Percentiles rank a stretch among this genome's conserved stretches.
Conservation (phyloP, 257 asterid genomes). For the Cinchona pubescens region DNA sequence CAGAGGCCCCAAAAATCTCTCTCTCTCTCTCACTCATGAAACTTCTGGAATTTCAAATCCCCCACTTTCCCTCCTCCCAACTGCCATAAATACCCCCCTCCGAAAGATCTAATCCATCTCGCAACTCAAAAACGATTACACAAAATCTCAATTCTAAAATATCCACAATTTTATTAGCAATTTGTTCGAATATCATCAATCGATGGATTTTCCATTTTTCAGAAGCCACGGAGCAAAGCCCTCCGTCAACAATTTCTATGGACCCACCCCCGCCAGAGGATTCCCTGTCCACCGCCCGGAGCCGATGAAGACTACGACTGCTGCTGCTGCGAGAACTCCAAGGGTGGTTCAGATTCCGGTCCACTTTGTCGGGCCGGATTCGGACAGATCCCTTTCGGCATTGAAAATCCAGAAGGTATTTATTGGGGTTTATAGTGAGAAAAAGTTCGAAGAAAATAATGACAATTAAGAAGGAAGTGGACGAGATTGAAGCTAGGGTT, state of each 20-base stretch:
- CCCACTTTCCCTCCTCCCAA: background rate
- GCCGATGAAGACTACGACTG: slow-evolving; percentile 7
- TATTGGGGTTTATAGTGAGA: slow-evolving; percentile 65
- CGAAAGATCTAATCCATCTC: background rate
- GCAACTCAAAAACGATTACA: background rate
- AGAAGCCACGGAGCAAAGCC: slow-evolving; percentile 33
- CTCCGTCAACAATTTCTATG: slow-evolving; percentile 14
- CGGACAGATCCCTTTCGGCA: slow-evolving; percentile 46
- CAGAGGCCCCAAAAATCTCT: background rate
- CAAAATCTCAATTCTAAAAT: background rate
- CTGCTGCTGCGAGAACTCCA: slow-evolving; percentile 17
- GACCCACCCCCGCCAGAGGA: slow-evolving; percentile 13
- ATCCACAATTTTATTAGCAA: background rate
- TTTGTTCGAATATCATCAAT: background rate
- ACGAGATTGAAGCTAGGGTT: slow-evolving; percentile 51
- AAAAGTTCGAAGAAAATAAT: slow-evolving; percentile 52
- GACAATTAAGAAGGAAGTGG: slow-evolving; percentile 47
- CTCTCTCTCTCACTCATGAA: slow-evolving; percentile 9
- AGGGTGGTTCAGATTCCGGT: slow-evolving; percentile 67
- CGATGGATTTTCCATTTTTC: slow-evolving; percentile 44
- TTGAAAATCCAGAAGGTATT: slow-evolving; percentile 69
- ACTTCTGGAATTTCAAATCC: slow-evolving; percentile 13
- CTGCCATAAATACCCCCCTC: slow-evolving; percentile 2
- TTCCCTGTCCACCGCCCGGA: slow-evolving; percentile 2
- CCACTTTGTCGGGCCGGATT: slow-evolving; percentile 36